These are phyloP conservation scores for Fusarium cicatricum DNA, from an alignment of 2,329 filamentous ascomycete species.

Conservation along the genomic window DNA sequence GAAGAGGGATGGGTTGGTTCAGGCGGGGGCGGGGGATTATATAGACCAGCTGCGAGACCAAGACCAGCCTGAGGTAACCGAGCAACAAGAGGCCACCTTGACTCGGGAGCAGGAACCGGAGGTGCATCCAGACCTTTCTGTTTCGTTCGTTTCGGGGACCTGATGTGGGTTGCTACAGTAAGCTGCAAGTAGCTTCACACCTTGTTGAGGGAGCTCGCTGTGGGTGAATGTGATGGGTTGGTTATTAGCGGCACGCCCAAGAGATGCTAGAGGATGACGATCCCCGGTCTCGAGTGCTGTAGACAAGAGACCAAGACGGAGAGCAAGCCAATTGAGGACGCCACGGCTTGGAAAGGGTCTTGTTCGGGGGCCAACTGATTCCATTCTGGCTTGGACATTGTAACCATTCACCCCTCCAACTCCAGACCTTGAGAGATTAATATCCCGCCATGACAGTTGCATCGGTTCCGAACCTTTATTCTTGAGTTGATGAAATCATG, in stretches of 20 bases:
- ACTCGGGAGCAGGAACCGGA: neutral
- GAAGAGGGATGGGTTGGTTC: slow-evolving; percentile 45
- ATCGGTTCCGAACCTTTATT: too few species aligned
- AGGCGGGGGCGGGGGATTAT: slow-evolving; percentile 25
- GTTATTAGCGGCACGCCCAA: slow-evolving; percentile 12
- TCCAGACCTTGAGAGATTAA: neutral
- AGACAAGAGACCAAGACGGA: neutral
- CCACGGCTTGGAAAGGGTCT: slow-evolving; percentile 27
- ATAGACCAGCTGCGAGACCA: slow-evolving; percentile 12
- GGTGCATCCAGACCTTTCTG: neutral
- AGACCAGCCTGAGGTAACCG: neutral
- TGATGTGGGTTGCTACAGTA: slow-evolving; percentile 1
- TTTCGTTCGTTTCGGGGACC: neutral
- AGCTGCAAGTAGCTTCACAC: slow-evolving; percentile 9
- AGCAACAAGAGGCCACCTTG: slow-evolving; percentile 2
- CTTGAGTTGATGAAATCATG: neutral
- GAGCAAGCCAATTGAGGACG: slow-evolving; percentile 13
- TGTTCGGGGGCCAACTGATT: slow-evolving; percentile 22
- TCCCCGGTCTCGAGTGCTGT: slow-evolving; percentile 7
- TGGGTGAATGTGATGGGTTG: neutral
- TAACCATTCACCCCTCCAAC: neutral
- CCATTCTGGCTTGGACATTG: neutral
- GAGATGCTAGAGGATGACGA: slow-evolving; percentile 21
- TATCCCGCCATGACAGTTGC: too few species aligned
- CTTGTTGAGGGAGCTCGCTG: slow-evolving; percentile 16